phyloP scores from a whole-genome alignment of 108 stramenopile genomes.

The Seminavis robusta region DNA sequence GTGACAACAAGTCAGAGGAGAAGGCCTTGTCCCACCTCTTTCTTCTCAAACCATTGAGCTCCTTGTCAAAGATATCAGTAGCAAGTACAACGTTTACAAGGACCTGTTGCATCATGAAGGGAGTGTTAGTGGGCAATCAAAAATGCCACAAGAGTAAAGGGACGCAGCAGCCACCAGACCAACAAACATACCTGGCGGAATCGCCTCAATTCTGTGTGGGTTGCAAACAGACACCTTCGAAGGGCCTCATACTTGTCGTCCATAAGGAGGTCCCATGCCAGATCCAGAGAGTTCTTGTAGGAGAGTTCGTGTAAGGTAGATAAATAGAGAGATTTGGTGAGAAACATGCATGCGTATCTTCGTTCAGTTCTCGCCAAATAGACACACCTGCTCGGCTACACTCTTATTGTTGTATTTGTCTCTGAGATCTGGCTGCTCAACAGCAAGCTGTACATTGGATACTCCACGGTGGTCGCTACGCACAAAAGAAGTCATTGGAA shows the following conservation, averaged over 20 bases:
- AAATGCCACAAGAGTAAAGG: no score
- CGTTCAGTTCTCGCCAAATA: no score
- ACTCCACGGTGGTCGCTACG: constrained; percentile 35
- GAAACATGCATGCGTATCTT: no score
- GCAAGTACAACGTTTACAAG: constrained; percentile 33
- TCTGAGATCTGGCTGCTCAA: constrained; percentile 21
- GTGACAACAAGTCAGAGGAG: neutral
- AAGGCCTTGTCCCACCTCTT: constrained; percentile 35
- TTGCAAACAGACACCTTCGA: constrained; percentile 19
- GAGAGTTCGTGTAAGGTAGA: no score
- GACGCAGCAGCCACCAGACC: no score
- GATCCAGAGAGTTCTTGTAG: constrained; percentile 21
- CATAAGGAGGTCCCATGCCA: constrained; percentile 38
- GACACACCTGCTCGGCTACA: constrained; percentile 32
- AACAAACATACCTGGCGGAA: constrained; percentile 36
- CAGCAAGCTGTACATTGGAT: constrained; percentile 19
- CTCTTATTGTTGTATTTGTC: constrained; percentile 22
- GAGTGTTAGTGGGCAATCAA: no score
- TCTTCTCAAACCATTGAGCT: constrained; percentile 14
- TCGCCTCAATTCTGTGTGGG: constrained; percentile 19
- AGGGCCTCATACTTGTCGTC: constrained; percentile 22
- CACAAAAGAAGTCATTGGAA: no score
- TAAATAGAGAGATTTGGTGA: no score
- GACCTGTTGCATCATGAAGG: no score
- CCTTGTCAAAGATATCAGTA: no score